Percentiles rank a stretch among this genome's conserved stretches.
These are phyloP conservation scores for Gossypium longicalyx DNA, from an alignment of 345 rosid species.

Conservation along the genomic window DNA sequence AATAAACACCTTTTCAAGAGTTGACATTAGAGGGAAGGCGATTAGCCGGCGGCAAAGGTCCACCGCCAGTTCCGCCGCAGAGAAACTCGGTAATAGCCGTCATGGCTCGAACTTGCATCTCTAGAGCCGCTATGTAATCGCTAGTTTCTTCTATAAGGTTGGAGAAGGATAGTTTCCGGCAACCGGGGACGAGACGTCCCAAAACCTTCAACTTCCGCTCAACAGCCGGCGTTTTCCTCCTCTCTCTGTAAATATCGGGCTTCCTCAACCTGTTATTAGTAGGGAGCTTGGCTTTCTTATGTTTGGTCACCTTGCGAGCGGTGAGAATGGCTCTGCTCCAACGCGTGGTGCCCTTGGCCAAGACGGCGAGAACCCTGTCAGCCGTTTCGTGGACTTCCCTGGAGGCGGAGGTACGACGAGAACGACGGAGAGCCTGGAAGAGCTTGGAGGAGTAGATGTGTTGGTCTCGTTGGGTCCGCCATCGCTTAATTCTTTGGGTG, in stretches of 20 bases:
- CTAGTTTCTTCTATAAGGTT: conserved; percentile 71
- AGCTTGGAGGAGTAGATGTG: conserved; percentile 72
- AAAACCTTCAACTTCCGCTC: conserved; percentile 48
- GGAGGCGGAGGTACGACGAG: conserved; percentile 27
- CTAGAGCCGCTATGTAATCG: conserved; percentile 87
- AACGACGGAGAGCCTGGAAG: conserved; percentile 51
- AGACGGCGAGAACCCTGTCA: conserved; percentile 44
- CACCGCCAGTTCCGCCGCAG: conserved; percentile 12
- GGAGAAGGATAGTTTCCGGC: conserved; percentile 53
- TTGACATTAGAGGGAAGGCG: conserved; percentile 12
- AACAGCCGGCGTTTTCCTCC: conserved; percentile 39
- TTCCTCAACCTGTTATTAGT: conserved; percentile 30
- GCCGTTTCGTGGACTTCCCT: conserved; percentile 35
- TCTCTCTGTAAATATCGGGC: conserved; percentile 12
- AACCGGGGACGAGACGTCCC: conserved; percentile 82
- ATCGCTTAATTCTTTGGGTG: conserved; percentile 27
- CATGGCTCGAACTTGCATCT: conserved; percentile 98
- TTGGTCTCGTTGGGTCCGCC: conserved; percentile 57
- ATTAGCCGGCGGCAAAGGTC: conserved; percentile 11
- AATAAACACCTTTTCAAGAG: conserved; percentile 15
- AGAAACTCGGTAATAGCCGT: conserved; percentile 54
- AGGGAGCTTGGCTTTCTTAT: conserved; percentile 39
- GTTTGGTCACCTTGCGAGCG: conserved; percentile 39
- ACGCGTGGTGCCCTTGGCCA: conserved; percentile 21
- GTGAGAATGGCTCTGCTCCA: conserved; percentile 40